These are phyloP conservation scores for Pelargonium nanum DNA, from an alignment of 345 rosid genomes.

Conservation along the genomic window DNA sequence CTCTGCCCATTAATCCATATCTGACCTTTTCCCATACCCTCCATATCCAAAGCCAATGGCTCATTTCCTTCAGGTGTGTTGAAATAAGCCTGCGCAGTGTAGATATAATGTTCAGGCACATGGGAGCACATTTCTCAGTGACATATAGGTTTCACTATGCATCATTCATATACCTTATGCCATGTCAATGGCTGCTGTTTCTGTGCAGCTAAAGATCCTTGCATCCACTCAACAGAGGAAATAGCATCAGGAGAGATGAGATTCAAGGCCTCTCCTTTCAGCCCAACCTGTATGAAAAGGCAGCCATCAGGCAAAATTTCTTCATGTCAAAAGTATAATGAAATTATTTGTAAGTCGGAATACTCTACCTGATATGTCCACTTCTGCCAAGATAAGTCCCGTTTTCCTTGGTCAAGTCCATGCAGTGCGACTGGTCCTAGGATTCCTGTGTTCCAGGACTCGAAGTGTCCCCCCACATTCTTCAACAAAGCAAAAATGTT, in stretches of 20 bases:
- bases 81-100: constrained; percentile 54
- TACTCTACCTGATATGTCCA: constrained; percentile 89
- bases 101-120: not conserved
- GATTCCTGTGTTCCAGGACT: constrained; percentile 93
- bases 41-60: constrained; percentile 92
- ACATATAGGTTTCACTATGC: not conserved
- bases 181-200: constrained; percentile 79
- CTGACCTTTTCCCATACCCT: constrained; percentile 96
- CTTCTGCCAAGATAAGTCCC: constrained; percentile 84
- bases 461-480: constrained; percentile 95
- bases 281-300: constrained; percentile 56
- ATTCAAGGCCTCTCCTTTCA: constrained; percentile 92
- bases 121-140: not conserved
- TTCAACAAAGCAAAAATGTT: constrained; percentile 16
- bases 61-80: constrained; percentile 88
- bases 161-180: constrained; percentile 59
- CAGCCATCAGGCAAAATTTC: constrained; percentile 6
- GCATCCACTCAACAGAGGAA: constrained; percentile 72
- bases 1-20: constrained; percentile 93
- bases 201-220: constrained; percentile 47
- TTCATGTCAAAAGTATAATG: not conserved
- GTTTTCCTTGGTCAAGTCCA: constrained; percentile 80
- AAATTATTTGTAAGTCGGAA: constrained; percentile 3
- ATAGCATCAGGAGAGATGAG: constrained; percentile 52
- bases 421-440: constrained; percentile 90